Percentiles rank a stretch among this genome's conserved stretches.
These are phyloP conservation scores for Colletotrichum noveboracense DNA, from an alignment of 2,329 filamentous ascomycete species.

Conservation along the genomic window DNA sequence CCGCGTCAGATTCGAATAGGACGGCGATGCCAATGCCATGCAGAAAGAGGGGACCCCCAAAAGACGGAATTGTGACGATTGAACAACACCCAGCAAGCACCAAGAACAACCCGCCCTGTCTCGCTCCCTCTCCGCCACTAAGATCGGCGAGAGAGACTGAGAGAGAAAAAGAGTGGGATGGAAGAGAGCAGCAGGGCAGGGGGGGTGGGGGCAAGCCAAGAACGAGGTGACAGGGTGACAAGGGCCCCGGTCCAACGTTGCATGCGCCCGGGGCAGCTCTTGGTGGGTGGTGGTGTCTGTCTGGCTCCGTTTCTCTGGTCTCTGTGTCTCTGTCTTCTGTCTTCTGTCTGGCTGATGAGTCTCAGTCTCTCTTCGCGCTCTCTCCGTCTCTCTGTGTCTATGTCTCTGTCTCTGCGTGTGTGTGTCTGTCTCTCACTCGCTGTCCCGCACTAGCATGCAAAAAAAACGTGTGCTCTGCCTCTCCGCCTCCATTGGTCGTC, in stretches of 20 bases:
- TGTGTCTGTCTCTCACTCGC: neutral
- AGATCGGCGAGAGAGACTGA: neutral
- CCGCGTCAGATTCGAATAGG: neutral
- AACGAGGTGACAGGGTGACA: constrained; percentile 6
- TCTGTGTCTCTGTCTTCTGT: neutral
- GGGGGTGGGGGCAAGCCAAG: neutral
- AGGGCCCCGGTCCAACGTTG: constrained; percentile 17
- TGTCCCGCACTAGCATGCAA: neutral
- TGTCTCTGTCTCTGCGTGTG: too few species aligned
- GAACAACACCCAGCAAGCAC: neutral
- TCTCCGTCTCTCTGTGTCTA: neutral
- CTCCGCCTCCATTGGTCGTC: constrained; percentile 10
- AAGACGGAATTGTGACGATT: constrained; percentile 10
- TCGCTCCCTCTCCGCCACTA: neutral
- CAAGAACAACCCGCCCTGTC: neutral
- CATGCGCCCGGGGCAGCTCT: constrained; percentile 15
- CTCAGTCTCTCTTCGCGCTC: neutral
- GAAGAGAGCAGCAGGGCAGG: neutral
- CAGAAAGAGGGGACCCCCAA: neutral
- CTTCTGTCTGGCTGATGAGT: neutral
- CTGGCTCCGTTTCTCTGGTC: neutral
- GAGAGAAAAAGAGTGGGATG: neutral
- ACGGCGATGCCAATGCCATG: neutral
- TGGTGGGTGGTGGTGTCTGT: neutral
- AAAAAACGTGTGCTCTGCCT: neutral